Evolutionary conservation across 331 rosid species (phyloP).

Genomic region (Rhamnella rubrinervis): DNA sequence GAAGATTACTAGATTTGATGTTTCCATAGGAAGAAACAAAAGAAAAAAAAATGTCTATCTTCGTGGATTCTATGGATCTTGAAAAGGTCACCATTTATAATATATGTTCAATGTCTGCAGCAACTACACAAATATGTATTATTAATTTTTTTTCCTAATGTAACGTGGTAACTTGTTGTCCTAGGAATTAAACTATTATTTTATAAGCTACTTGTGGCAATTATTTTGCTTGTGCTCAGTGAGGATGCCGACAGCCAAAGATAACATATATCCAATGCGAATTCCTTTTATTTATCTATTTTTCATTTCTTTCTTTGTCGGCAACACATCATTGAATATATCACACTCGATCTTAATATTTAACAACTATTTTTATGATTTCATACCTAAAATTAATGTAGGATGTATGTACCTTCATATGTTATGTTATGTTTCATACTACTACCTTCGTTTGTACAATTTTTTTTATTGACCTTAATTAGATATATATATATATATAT

Average conservation of each 20-base stretch:
- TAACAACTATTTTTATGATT: too few species aligned
- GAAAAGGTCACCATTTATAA: neutral
- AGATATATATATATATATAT: too few species aligned
- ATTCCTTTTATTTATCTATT: neutral
- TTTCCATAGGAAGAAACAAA: constrained; percentile 26
- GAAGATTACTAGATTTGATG: constrained; percentile 35
- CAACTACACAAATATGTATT: neutral
- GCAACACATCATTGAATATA: too few species aligned
- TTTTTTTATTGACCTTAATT: too few species aligned
- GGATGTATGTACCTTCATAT: too few species aligned
- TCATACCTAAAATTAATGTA: too few species aligned
- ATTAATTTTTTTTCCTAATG: neutral
- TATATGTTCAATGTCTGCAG: constrained; percentile 30
- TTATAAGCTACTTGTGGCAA: neutral
- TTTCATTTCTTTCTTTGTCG: neutral
- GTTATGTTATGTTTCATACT: too few species aligned
- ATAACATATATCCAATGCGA: constrained; percentile 3
- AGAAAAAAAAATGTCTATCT: neutral
- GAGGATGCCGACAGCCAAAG: constrained; percentile 12
- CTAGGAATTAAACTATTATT: constrained; percentile 8
- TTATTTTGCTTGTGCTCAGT: constrained; percentile 20
- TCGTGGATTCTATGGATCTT: constrained; percentile 10
- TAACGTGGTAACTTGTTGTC: constrained; percentile 30
- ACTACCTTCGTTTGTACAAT: too few species aligned
- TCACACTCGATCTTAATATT: too few species aligned